These are phyloP conservation scores for Oenanthe sinensis DNA, from an alignment of 129 eudicot species.

Conservation along the genomic window DNA sequence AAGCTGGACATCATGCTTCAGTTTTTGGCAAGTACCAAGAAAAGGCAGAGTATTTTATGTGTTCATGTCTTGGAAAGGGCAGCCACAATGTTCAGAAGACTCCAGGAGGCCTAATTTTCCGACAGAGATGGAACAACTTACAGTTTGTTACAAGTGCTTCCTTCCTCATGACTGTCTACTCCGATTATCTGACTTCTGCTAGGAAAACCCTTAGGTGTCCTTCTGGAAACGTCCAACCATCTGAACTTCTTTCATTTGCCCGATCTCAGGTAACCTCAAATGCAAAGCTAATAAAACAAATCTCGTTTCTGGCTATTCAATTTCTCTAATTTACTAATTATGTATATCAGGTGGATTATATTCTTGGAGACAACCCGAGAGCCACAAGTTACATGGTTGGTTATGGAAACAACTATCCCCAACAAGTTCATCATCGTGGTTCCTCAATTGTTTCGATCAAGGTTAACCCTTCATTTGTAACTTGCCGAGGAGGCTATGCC, in stretches of 20 bases:
- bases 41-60: conserved; percentile 90
- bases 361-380: conserved; percentile 96
- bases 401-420: conserved; percentile 79
- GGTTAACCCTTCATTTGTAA: conserved; percentile 68
- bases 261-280: conserved; percentile 57
- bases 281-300: neutral
- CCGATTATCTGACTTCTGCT: conserved; percentile 79
- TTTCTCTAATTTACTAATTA: neutral
- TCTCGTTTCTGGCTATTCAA: neutral
- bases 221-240: conserved; percentile 48
- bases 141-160: conserved; percentile 96
- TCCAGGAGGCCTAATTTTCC: conserved; percentile 85
- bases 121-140: conserved; percentile 90
- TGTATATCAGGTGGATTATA: conserved; percentile 63
- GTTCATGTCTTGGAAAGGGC: conserved; percentile 76
- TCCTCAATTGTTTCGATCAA: conserved; percentile 89
- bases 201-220: conserved; percentile 56
- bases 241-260: conserved; percentile 71
- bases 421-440: conserved; percentile 91
- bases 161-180: conserved; percentile 75
- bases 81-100: conserved; percentile 71
- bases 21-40: conserved; percentile 65
- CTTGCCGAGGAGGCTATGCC: conserved; percentile 91
- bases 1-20: conserved; percentile 43
- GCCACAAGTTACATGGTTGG: conserved; percentile 99